phyloP scores from a whole-genome alignment of 257 asterid genomes.

The Echium plantagineum region DNA sequence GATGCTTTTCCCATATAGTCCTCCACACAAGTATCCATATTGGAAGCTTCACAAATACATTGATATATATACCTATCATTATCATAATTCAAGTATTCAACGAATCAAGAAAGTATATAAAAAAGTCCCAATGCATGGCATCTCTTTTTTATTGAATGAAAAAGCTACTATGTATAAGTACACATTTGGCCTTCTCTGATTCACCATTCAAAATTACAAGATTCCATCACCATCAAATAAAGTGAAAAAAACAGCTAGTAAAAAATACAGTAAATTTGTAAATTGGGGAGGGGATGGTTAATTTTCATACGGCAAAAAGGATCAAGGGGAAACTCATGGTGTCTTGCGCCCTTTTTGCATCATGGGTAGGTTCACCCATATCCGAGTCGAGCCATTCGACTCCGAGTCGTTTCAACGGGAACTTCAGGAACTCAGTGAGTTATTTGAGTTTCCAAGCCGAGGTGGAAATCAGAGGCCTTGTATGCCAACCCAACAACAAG shows the following conservation, averaged over 20 bases:
- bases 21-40: neutral
- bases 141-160: slow-evolving; percentile 19
- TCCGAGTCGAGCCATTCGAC: neutral
- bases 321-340: neutral
- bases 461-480: slow-evolving; percentile 75
- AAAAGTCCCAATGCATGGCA: slow-evolving; percentile 2
- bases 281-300: neutral
- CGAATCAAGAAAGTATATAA: neutral
- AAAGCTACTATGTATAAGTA: slow-evolving; percentile 19
- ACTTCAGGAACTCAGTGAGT: slow-evolving; percentile 6
- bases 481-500: slow-evolving; percentile 91
- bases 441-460: slow-evolving; percentile 72
- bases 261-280: neutral
- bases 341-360: neutral
- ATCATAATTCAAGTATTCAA: neutral
- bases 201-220: slow-evolving; percentile 37
- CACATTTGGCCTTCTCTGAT: slow-evolving; percentile 30
- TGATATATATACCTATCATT: neutral
- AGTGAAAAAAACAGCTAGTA: slow-evolving; percentile 8
- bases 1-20: neutral
- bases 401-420: neutral
- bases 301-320: neutral
- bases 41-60: neutral
- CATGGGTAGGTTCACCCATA: too few relatives aligned
- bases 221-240: slow-evolving; percentile 18